phyloP scores from a whole-genome alignment of 768 basidiomycete species.

The Rhizopogon roseolus region DNA sequence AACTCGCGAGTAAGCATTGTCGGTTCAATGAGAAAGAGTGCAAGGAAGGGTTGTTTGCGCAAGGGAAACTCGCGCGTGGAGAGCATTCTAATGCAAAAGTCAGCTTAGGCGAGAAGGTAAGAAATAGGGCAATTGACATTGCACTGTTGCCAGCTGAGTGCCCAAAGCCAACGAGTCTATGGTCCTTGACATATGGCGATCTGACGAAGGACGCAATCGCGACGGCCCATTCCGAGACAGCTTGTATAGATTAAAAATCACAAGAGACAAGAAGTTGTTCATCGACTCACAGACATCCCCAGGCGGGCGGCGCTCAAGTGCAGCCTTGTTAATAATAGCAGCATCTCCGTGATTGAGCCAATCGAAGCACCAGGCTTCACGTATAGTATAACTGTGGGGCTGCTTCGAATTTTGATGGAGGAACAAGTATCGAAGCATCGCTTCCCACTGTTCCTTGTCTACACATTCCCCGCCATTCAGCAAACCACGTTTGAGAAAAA shows the following conservation, averaged over 20 bases:
- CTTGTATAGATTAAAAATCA: conserved; percentile 13
- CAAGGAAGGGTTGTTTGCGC: conserved; percentile 23
- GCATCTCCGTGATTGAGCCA: conserved; percentile 49
- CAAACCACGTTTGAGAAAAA: neutral
- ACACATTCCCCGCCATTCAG: neutral
- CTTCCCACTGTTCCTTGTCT: conserved; percentile 59
- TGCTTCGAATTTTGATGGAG: conserved; percentile 18
- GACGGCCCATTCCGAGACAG: conserved; percentile 33
- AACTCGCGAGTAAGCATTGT: conserved; percentile 35
- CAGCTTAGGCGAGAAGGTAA: neutral
- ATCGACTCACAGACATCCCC: conserved; percentile 31
- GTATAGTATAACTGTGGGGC: conserved; percentile 17
- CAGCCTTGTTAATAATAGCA: conserved; percentile 36
- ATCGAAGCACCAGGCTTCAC: conserved; percentile 48
- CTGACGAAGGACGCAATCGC: conserved; percentile 31
- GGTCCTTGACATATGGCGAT: conserved; percentile 28
- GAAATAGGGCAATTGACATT: conserved; percentile 23
- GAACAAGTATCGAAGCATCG: conserved; percentile 37
- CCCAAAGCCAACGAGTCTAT: conserved; percentile 34
- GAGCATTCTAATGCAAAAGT: conserved; percentile 26
- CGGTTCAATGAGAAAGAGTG: conserved; percentile 42
- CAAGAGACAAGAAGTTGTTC: neutral
- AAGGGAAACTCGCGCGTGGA: conserved; percentile 29
- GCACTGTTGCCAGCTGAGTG: conserved; percentile 42
- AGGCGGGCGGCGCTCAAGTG: conserved; percentile 24